These are phyloP conservation scores for Boletus subparvulus DNA, from an alignment of 768 basidiomycete genomes.

Conservation along the genomic window DNA sequence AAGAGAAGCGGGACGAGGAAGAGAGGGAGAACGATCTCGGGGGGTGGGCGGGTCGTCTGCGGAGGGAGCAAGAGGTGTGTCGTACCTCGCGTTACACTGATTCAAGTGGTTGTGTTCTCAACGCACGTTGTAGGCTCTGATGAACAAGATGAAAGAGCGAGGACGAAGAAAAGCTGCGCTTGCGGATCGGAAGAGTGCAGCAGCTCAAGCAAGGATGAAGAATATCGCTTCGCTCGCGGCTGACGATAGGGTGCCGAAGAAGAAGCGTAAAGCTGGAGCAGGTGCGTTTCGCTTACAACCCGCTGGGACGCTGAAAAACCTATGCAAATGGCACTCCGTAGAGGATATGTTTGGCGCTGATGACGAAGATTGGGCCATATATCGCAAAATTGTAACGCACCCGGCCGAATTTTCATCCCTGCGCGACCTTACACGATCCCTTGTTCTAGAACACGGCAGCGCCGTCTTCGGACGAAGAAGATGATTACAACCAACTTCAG, in stretches of 20 bases:
- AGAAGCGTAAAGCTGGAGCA: constrained; percentile 78
- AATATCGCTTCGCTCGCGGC: constrained; percentile 88
- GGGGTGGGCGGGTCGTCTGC: constrained; percentile 73
- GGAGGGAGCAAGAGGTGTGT: constrained; percentile 78
- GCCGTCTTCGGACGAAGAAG: constrained; percentile 88
- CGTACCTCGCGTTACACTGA: background rate
- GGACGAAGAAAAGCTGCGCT: constrained; percentile 76
- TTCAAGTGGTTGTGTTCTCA: background rate
- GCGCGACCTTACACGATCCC: background rate
- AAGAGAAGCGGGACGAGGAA: constrained; percentile 64
- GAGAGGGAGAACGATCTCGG: constrained; percentile 69
- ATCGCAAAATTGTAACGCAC: constrained; percentile 85
- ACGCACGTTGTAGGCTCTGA: constrained; percentile 54
- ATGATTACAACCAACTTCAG: constrained; percentile 68
- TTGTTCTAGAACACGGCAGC: constrained; percentile 59
- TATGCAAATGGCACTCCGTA: constrained; percentile 25
- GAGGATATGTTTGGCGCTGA: constrained; percentile 94
- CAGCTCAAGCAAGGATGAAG: constrained; percentile 95
- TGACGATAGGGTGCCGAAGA: constrained; percentile 80
- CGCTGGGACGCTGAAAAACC: background rate
- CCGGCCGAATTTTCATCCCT: background rate
- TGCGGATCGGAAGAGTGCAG: constrained; percentile 90
- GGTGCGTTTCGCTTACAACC: constrained; percentile 45
- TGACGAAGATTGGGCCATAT: constrained; percentile 97
- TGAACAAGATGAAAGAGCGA: constrained; percentile 84